Evolutionary conservation across 176 grass and related monocot species (phyloP), one percentile per base, ranked within the genome.

Genomic region (Triticum monococcum): DNA sequence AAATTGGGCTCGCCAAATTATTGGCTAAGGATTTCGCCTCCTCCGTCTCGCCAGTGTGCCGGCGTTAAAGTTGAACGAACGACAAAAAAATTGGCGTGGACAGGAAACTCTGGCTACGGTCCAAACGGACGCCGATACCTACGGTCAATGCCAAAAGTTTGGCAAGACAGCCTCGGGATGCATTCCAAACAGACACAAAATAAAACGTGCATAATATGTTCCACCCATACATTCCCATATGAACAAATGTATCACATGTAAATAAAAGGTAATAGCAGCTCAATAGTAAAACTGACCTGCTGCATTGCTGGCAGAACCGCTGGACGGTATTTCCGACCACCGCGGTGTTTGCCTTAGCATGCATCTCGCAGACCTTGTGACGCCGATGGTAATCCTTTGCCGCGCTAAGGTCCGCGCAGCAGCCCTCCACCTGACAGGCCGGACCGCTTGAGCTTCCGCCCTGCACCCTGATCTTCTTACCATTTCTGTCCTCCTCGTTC

Each of bases 361-460:
- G 97, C 92, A 92, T 96, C 90, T 94, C 97, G 20, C 97, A 99
- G 82, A 99, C 97, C 65, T 94, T 99, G 88, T 99, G 97, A 9
- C 97, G 83, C 18, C 97, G 83, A 81, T 99, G 97, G 83, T 97
- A 99, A 89, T 99, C 97, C 89, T 93, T 99, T 0, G 88, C 90
- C 5, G 31, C 79, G 31, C 83, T 89, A 83, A 99, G 94, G 78
- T 99, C 97, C 1, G 85, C 90, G 25, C 13, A 81, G 41, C 97
- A 99, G 33, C 92, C 97, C 65, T 97, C 97, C 24, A 99, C 97
- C 85, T 97, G 97, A 70, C 94, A 99, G 0, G 64, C 33, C 0
- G 92, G 89, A 22, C 82, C 83, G 81, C 37, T 89, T 2, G 93
- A 95, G 82, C 64, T 77, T n/a, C 89, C 87, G 3, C 80, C 89